These are phyloP conservation scores for Claviceps maximensis DNA, from an alignment of 2,329 filamentous ascomycete species.

Conservation along the genomic window DNA sequence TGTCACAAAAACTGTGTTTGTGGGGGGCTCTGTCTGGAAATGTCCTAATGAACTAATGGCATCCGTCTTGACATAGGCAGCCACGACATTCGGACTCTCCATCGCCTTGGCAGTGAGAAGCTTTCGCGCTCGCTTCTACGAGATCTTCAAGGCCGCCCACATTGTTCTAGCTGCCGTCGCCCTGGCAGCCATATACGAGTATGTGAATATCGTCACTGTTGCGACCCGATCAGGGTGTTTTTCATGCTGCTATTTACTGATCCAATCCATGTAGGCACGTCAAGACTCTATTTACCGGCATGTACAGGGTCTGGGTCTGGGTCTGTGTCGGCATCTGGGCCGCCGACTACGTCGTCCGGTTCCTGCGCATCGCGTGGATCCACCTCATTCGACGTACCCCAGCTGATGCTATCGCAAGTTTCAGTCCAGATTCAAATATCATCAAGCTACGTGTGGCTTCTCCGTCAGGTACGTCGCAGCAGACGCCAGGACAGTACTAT, in stretches of 20 bases:
- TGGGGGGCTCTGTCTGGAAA: too few species aligned
- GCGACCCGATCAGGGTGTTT: too few species aligned
- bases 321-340: constrained; percentile 30
- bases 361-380: constrained; percentile 22
- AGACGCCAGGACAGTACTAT: constrained; percentile 25
- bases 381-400: constrained; percentile 14
- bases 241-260: background rate
- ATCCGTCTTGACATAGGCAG: background rate
- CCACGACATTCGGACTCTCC: background rate
- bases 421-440: background rate
- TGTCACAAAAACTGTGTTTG: too few species aligned
- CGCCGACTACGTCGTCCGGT: constrained; percentile 29
- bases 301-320: constrained; percentile 19
- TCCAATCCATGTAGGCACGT: constrained; percentile 6
- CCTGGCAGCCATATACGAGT: constrained; percentile 32
- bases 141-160: constrained; percentile 29
- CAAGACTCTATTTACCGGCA: constrained; percentile 8
- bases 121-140: constrained; percentile 19
- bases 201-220: constrained; percentile 13
- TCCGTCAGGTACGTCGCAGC: constrained; percentile 8
- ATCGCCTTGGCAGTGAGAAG: background rate
- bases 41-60: too few species aligned
- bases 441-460: background rate
- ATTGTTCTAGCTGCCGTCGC: constrained; percentile 32
- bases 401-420: background rate